Conservation (phyloP, 2,329 filamentous ascomycete genomes). For the Aspergillus uvarum region DNA sequence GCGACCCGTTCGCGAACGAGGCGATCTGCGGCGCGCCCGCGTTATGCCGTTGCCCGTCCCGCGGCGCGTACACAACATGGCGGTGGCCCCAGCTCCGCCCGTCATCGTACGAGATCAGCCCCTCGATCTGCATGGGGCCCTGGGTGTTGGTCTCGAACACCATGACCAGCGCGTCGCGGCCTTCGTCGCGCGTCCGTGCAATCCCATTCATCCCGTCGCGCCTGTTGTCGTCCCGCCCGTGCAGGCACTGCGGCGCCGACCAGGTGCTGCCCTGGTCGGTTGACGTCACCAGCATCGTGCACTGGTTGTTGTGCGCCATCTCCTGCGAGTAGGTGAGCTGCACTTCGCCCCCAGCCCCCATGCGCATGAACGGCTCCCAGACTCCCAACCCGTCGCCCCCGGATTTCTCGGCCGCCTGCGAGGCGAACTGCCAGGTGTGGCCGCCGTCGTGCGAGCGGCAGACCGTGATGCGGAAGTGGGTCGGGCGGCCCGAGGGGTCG, state of each 20-base stretch:
- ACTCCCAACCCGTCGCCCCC: slow-evolving; percentile 36
- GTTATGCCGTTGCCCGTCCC: slow-evolving; percentile 32
- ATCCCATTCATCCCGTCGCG: slow-evolving; percentile 48
- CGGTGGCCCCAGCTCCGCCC: slow-evolving; percentile 43
- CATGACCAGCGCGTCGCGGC: slow-evolving; percentile 41
- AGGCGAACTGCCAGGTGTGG: slow-evolving; percentile 44
- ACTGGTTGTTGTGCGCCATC: slow-evolving; percentile 48
- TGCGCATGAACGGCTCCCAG: slow-evolving; percentile 54
- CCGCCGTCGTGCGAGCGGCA: slow-evolving; percentile 50
- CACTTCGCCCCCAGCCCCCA: slow-evolving; percentile 36
- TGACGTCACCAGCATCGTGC: slow-evolving; percentile 51
- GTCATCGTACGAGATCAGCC: slow-evolving; percentile 47
- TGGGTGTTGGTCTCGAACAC: slow-evolving; percentile 49
- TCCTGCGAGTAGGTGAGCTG: slow-evolving; percentile 51
- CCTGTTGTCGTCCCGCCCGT: slow-evolving; percentile 39
- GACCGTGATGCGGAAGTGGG: slow-evolving; percentile 52
- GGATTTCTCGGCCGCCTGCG: slow-evolving; percentile 47
- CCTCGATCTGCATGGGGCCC: slow-evolving; percentile 46
- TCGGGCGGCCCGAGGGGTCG: slow-evolving; percentile 33
- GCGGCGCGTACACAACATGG: slow-evolving; percentile 44
- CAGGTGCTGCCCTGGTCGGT: slow-evolving; percentile 46
- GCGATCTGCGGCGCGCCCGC: slow-evolving; percentile 50
- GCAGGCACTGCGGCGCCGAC: slow-evolving; percentile 44
- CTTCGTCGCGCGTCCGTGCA: slow-evolving; percentile 31
- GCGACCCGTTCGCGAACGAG: slow-evolving; percentile 38